Conservation (phyloP, 176 grass and related monocot species). For the Triticum aestivum region IWGSC_CS_RefSeq_v2.1 NC_057802.1:322812498-322812997, state of each 20-base stretch:
- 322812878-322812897: neutral
- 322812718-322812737: neutral
- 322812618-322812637: neutral
- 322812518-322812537: constrained; percentile 60
- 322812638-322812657: neutral
- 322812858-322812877: neutral
- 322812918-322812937: neutral
- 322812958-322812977: neutral
- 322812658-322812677: neutral
- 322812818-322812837: constrained; percentile 1
- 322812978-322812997: neutral
- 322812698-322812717: neutral
- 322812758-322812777: neutral
- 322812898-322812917: neutral
- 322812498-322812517: constrained; percentile 79
- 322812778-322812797: neutral
- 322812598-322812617: neutral
- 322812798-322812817: constrained; percentile 20
- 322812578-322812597: neutral
- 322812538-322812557: constrained; percentile 63
- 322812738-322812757: neutral
- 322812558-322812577: constrained; percentile 85
- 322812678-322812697: neutral
- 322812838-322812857: neutral
- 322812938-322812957: neutral